Base-by-base conservation (phyloP, 805 yeast genomes). In the Cyberlindnera subsufficiens region DNA sequence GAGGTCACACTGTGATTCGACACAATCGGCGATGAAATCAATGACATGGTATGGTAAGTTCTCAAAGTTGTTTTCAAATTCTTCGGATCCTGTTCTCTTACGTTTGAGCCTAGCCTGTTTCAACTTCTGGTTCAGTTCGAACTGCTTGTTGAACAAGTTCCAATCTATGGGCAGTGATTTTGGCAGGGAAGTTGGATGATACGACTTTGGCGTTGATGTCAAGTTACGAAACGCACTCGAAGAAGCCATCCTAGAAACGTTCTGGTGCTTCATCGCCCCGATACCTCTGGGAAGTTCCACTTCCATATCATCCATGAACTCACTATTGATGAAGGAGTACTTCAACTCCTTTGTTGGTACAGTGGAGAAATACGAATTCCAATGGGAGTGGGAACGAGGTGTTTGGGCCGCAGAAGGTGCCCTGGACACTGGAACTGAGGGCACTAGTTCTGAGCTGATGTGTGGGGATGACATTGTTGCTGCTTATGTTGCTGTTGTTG, bases 131-230 rank as follows among this genome's bases (percentile, higher is more conserved):
- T 56, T 52, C 33, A 56, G 35, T 17, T 45, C 43, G 27, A 48
- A 58, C 36, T 58, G 60, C 30, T 51, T 54, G 44, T 58, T 56
- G 44, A 58, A 58, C 44, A 58, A 49, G 13, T 46, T 46, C 62
- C 62, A 58, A 40, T 58, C 60, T 18, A 58, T 48, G 3, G 62
- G 62, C 9, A 56, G 36, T 3, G 57, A 52, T 31, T 50, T 58
- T 14, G 62, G 60, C 30, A 58, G 34, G 3, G 62, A 58, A 8
- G 38, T 25, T 5, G 62, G 60, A 10, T 41, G 38, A 3, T 51
- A 43, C 1, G 53, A 50, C 9, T 45, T 46, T 4, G 61, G 61
- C 4, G 61, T 57, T 1, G 59, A 51, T 0, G 61, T 54, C 32
- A 54, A 22, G 34, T 57, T 57, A 40, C 61, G 51, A 43, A 48